Base-by-base conservation (phyloP, 2,329 filamentous ascomycete genomes). In the Colletotrichum acutatum region DNA sequence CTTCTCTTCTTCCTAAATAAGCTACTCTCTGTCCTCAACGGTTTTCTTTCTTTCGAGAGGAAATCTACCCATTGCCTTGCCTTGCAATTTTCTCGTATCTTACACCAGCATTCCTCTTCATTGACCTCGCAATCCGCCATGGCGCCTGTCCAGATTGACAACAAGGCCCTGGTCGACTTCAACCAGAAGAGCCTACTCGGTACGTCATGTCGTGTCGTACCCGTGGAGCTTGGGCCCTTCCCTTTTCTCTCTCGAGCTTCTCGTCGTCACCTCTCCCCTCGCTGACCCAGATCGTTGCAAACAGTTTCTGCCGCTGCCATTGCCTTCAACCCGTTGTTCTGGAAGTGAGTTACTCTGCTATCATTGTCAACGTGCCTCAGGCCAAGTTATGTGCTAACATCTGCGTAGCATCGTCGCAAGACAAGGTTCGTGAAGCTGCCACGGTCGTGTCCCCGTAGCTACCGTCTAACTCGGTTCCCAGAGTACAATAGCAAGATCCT, bases 301-400 rank as follows among this genome's bases (percentile, higher is more conserved):
- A 71, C 76, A 98, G 95, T 97, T 77, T 94, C 95, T 77, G 94
- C 92, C 60, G 88, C 87, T 68, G 90, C 94, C 66, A 97, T 99
- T 84, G 89, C 92, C 61, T 98, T 99, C 85, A 99, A 99, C 84
- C 97, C 97, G 26, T 92, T 97, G n/a, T 98, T 98, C 84, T 99
- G 97, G 97, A 99, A 99, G 95, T 98, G 89, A 87, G 94, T 89
- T 57, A 67, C 54, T 64, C 56, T 59, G 46, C 52, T 26, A 52
- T 26, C 9, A 8, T 22, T 5, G 26, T 24, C 26, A 16, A 53
- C 4, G 26, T 24, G 8, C 19, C 28, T 53, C n/a, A 11, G 69
- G 69, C 72, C 67, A 76, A 74, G 66, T 56, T 70, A 32, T 67
- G 59, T 68, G 75, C 84, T 86, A 79, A 87, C 80, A 68, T 14